Conservation (phyloP, 805 yeast genomes). For the Candida sphagnicola region DNA sequence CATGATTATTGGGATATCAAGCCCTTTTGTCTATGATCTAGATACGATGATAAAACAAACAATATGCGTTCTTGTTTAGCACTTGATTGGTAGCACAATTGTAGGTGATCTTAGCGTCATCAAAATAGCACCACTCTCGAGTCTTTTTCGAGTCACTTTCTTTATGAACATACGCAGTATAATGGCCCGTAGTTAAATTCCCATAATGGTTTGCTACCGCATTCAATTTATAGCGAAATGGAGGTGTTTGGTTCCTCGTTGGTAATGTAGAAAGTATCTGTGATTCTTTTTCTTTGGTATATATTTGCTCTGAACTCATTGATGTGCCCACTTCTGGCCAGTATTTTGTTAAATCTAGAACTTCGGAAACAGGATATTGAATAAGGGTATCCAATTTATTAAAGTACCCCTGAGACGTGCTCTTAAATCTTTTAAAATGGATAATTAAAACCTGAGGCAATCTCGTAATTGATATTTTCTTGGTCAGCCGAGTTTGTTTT, state of each 20-base stretch:
- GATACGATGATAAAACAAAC: conserved; percentile 65
- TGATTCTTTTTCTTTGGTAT: conserved; percentile 41
- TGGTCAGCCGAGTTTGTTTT: conserved; percentile 56
- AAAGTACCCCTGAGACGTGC: conserved; percentile 40
- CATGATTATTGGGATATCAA: too few species aligned
- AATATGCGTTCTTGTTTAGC: conserved; percentile 74
- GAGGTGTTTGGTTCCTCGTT: conserved; percentile 68
- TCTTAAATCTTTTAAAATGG: conserved; percentile 77
- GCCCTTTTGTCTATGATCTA: conserved; percentile 6
- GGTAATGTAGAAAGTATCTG: conserved; percentile 50
- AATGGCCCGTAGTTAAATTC: conserved; percentile 80
- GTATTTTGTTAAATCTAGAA: conserved; percentile 61
- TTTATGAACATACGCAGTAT: conserved; percentile 75
- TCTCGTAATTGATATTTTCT: conserved; percentile 68
- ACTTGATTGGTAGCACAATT: conserved; percentile 50
- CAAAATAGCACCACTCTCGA: conserved; percentile 77
- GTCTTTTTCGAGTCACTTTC: conserved; percentile 34
- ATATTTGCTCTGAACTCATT: conserved; percentile 13
- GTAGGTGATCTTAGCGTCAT: conserved; percentile 66
- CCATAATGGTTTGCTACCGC: conserved; percentile 88
- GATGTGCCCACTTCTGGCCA: conserved; percentile 57
- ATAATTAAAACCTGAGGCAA: conserved; percentile 77
- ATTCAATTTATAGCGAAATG: conserved; percentile 70
- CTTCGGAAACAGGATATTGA: conserved; percentile 55
- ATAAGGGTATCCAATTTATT: conserved; percentile 64